These are phyloP conservation scores for Pigoraptor vietnamica DNA, from an alignment of 78 protist genomes.

Conservation along the genomic window DNA sequence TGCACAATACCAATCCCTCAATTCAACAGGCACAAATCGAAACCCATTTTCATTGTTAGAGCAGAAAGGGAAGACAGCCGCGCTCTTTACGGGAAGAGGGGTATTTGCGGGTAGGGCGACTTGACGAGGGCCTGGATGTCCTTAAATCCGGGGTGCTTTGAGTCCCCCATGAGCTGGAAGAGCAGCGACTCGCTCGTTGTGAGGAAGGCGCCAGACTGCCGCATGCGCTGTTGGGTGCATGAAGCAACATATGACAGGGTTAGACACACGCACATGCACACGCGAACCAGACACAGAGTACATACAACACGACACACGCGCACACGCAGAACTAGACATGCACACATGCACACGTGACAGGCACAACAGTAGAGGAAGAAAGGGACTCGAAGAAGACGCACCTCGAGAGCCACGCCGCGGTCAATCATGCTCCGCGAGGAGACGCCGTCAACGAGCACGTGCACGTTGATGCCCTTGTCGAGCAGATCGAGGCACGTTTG, in stretches of 20 bases:
- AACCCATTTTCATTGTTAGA: not conserved
- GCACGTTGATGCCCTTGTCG: conserved; percentile 55
- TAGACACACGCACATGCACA: not conserved
- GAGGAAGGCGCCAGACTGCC: conserved; percentile 43
- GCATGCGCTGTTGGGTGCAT: conserved; percentile 25
- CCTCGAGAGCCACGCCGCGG: conserved; percentile 45
- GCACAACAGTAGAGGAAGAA: no score
- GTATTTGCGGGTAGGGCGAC: not conserved
- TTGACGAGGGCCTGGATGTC: conserved; percentile 21
- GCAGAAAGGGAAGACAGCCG: no score
- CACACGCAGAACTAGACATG: not conserved
- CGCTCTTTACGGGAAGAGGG: not conserved
- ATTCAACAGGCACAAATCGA: no score
- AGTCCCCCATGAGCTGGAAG: conserved; percentile 46
- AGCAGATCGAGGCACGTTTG: conserved; percentile 59
- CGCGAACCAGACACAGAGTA: not conserved
- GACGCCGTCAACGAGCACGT: conserved; percentile 55
- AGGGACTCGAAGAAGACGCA: not conserved
- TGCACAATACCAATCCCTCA: no score
- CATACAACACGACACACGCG: not conserved
- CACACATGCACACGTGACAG: no score
- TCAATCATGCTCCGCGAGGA: conserved; percentile 8
- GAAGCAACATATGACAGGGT: no score
- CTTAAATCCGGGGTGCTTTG: conserved; percentile 24
- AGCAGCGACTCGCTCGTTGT: conserved; percentile 34